phyloP scores from a whole-genome alignment of 768 basidiomycete genomes.

The Amanita rimosa region DNA sequence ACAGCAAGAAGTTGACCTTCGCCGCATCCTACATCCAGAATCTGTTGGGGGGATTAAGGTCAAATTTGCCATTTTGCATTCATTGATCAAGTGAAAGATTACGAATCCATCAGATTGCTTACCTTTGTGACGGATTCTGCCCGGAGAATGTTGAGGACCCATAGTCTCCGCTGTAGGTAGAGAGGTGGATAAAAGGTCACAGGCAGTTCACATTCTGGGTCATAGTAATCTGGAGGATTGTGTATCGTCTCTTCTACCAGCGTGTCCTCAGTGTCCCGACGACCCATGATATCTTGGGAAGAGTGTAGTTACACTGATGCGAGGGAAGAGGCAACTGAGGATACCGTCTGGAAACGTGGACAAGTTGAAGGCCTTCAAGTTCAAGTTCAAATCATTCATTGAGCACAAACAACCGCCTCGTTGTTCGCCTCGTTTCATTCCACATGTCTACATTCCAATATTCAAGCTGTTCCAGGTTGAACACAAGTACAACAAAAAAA shows the following conservation, averaged over 20 bases:
- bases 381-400: no score
- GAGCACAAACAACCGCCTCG: no score
- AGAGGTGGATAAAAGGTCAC: slow-evolving; percentile 64
- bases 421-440: no score
- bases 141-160: slow-evolving; percentile 56
- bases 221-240: background rate
- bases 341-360: no score
- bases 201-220: slow-evolving; percentile 24
- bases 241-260: background rate
- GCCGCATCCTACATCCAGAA: slow-evolving; percentile 80
- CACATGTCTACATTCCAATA: no score
- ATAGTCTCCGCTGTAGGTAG: slow-evolving; percentile 55
- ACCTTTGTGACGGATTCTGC: slow-evolving; percentile 46
- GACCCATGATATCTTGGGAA: background rate
- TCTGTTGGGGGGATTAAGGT: slow-evolving; percentile 26
- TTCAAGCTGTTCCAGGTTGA: no score
- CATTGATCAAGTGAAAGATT: no score
- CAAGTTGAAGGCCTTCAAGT: no score
- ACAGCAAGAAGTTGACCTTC: slow-evolving; percentile 63
- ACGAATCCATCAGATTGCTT: slow-evolving; percentile 9
- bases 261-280: background rate
- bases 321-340: no score
- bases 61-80: background rate
- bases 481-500: background rate
- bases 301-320: no score